A percentile compares a stretch with the other conserved stretches of the same genome.
Evolutionary conservation across 805 yeast species (phyloP).

Genomic region (Torulaspora franciscae): DNA sequence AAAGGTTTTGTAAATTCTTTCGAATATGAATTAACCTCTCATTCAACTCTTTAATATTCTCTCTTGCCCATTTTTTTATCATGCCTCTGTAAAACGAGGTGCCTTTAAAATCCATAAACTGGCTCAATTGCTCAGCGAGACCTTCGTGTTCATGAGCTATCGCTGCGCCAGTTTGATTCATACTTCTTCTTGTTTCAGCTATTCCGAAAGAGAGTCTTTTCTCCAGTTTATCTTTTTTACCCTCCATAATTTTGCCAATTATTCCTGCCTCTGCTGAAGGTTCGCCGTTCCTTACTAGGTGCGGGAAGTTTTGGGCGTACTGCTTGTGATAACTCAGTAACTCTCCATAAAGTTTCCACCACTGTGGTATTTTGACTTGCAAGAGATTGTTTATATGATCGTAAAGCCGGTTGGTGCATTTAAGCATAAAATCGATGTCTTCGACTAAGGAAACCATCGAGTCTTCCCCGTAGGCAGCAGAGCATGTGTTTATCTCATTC

Average conservation of each 20-base stretch:
- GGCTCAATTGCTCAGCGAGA: slow-evolving; percentile 59
- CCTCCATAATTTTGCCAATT: slow-evolving; percentile 44
- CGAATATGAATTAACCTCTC: slow-evolving; percentile 10
- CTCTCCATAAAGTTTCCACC: slow-evolving; percentile 46
- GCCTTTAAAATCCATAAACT: slow-evolving; percentile 49
- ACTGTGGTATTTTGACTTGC: slow-evolving; percentile 35
- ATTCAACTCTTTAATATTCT: slow-evolving; percentile 14
- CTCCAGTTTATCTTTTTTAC: slow-evolving; percentile 46
- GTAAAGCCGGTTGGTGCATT: slow-evolving; percentile 26
- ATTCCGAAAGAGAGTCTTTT: slow-evolving; percentile 39
- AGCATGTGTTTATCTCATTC: neutral
- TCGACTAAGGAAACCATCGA: slow-evolving; percentile 10
- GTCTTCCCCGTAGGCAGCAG: slow-evolving; percentile 5
- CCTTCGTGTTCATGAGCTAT: slow-evolving; percentile 54
- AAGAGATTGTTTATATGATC: slow-evolving; percentile 34
- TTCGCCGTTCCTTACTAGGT: slow-evolving; percentile 15
- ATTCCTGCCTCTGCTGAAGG: slow-evolving; percentile 19
- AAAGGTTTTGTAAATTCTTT: neutral
- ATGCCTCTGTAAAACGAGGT: slow-evolving; percentile 31
- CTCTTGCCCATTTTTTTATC: slow-evolving; percentile 11
- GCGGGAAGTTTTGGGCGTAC: slow-evolving; percentile 31
- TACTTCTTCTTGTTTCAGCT: slow-evolving; percentile 39
- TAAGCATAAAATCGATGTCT: slow-evolving; percentile 17
- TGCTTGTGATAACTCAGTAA: slow-evolving; percentile 35
- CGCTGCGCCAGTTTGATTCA: slow-evolving; percentile 43